Evolutionary conservation across 768 basidiomycete genomes (phyloP).

Genomic region (Crepidotus variabilis): DNA sequence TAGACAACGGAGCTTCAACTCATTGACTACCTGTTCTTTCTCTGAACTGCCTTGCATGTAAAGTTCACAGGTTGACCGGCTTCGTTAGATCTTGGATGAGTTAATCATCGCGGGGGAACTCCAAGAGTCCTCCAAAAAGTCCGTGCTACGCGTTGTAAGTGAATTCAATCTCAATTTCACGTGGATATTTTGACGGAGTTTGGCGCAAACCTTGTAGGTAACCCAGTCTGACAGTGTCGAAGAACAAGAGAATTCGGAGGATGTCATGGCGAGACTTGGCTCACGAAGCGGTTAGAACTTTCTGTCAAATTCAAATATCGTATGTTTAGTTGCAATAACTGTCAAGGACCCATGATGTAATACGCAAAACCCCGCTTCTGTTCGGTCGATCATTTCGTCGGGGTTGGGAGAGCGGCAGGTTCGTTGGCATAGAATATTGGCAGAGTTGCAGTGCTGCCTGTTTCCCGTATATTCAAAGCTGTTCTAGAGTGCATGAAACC

Average conservation of each 20-base stretch:
- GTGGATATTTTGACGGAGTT: background rate
- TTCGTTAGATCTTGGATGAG: conserved; percentile 79
- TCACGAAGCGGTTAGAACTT: conserved; percentile 62
- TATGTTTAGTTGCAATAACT: conserved; percentile 16
- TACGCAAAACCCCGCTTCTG: background rate
- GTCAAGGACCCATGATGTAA: conserved; percentile 44
- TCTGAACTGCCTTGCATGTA: no score
- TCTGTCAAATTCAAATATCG: conserved; percentile 13
- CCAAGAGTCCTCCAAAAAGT: conserved; percentile 96
- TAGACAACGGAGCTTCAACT: no score
- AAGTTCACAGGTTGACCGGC: background rate
- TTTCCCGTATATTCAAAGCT: background rate
- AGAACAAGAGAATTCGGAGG: conserved; percentile 83
- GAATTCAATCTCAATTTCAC: background rate
- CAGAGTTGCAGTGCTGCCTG: no score
- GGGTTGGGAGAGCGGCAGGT: no score
- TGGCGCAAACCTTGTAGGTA: conserved; percentile 44
- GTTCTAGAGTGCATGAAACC: background rate
- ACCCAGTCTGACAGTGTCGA: conserved; percentile 82
- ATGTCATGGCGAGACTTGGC: conserved; percentile 72
- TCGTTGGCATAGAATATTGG: no score
- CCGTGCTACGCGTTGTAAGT: conserved; percentile 57
- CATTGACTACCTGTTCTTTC: no score
- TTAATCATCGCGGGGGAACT: conserved; percentile 96
- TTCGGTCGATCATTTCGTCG: background rate